These are phyloP conservation scores for Taphrina deformans DNA, from an alignment of 1,139 yeast species.

Conservation along the genomic window DNA sequence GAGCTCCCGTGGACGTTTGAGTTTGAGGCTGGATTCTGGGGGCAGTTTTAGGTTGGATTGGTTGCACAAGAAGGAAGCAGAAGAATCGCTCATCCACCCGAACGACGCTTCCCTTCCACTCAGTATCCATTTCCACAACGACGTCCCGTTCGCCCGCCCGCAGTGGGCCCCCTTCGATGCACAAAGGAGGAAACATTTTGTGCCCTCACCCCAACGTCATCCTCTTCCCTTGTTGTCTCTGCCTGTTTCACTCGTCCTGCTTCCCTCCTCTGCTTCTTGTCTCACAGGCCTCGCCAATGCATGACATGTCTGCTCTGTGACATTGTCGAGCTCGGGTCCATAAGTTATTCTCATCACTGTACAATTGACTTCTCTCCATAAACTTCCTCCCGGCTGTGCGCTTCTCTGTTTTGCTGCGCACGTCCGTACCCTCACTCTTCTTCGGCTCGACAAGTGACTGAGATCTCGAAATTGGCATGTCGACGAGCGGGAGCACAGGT, in stretches of 20 bases:
- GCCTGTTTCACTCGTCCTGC: too few relatives aligned
- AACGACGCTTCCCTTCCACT: neutral
- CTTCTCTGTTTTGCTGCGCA: neutral
- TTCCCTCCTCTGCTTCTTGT: too few relatives aligned
- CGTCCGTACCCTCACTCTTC: too few relatives aligned
- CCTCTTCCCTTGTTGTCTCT: neutral
- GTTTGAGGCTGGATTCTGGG: neutral
- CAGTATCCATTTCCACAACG: too few relatives aligned
- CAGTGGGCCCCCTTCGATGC: neutral
- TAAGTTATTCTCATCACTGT: too few relatives aligned
- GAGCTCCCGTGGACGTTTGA: neutral
- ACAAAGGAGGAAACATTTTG: neutral
- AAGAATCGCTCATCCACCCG: too few relatives aligned
- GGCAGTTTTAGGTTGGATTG: neutral
- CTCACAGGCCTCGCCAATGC: too few relatives aligned
- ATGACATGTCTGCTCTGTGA: neutral
- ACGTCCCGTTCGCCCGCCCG: too few relatives aligned
- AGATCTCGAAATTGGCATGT: neutral
- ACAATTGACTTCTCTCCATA: too few relatives aligned
- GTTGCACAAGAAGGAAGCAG: neutral
- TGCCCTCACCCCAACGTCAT: neutral
- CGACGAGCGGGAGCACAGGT: slow-evolving; percentile 12
- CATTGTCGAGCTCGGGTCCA: neutral
- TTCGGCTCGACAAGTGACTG: too few relatives aligned
- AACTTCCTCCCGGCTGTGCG: too few relatives aligned